Evolutionary conservation across 768 basidiomycete species (phyloP).

Genomic region (Kwoniella dendrophila): DNA sequence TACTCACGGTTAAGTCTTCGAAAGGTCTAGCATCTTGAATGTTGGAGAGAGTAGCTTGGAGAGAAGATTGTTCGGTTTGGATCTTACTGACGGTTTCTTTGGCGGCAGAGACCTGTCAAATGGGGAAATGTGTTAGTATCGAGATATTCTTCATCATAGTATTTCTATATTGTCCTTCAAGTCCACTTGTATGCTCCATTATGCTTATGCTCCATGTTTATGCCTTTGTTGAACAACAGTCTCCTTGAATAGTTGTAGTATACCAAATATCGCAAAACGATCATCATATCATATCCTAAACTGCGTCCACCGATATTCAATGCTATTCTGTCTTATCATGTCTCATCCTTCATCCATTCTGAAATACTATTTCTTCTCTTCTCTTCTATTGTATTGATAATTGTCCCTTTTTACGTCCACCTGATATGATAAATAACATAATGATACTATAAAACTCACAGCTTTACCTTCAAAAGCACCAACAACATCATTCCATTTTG

Average conservation of each 20-base stretch:
- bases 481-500: conserved; percentile 86
- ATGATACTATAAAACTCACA: conserved; percentile 67
- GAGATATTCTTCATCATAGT: not conserved
- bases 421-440: too few relatives aligned
- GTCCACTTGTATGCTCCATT: too few relatives aligned
- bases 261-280: too few relatives aligned
- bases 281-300: too few relatives aligned
- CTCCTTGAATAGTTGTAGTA: too few relatives aligned
- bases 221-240: too few relatives aligned
- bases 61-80: conserved; percentile 82
- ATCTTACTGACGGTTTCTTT: conserved; percentile 87
- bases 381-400: not conserved
- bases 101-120: conserved; percentile 75
- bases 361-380: not conserved
- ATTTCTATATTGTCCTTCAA: not conserved
- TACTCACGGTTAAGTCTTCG: conserved; percentile 89
- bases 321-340: too few relatives aligned
- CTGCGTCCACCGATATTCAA: too few relatives aligned
- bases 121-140: not conserved
- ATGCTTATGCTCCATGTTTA: too few relatives aligned
- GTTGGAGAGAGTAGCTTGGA: conserved; percentile 90
- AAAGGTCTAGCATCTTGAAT: conserved; percentile 97
- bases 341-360: too few relatives aligned
- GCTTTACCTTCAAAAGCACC: conserved; percentile 96
- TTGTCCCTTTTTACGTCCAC: too few relatives aligned